A percentile compares a stretch with the other conserved stretches of the same genome.
phyloP scores from a whole-genome alignment of 306 rosid species.

The Medicago ruthenica region DNA sequence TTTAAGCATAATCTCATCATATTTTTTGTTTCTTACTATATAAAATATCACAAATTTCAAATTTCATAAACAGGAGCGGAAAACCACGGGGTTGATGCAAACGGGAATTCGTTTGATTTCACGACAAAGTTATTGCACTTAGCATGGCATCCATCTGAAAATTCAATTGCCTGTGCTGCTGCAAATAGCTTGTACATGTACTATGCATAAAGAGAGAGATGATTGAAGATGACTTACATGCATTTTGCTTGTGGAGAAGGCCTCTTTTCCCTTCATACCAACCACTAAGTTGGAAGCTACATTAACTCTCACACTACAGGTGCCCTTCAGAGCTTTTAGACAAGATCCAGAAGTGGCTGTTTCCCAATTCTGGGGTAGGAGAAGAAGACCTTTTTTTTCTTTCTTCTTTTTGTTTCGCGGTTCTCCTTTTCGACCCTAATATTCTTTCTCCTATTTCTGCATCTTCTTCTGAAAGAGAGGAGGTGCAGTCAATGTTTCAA shows the following conservation, averaged over 20 bases:
- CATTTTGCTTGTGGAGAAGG: conserved; percentile 67
- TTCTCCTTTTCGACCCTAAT: conserved; percentile 49
- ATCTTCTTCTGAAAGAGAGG: conserved; percentile 71
- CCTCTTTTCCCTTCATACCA: conserved; percentile 59
- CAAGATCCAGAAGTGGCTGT: conserved; percentile 62
- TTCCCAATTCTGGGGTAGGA: conserved; percentile 58
- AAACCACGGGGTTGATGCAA: conserved; percentile 80
- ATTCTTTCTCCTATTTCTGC: conserved; percentile 49
- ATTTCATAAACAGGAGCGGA: conserved; percentile 69
- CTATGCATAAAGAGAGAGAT: conserved; percentile 73
- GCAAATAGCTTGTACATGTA: conserved; percentile 99
- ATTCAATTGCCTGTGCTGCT: conserved; percentile 98
- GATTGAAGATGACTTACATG: conserved; percentile 48
- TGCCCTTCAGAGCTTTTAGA: conserved; percentile 59
- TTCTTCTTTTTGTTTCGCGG: background rate
- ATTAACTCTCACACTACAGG: conserved; percentile 57
- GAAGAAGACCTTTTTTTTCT: conserved; percentile 61
- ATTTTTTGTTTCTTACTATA: background rate
- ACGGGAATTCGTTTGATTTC: conserved; percentile 95
- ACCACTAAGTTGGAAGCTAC: conserved; percentile 68
- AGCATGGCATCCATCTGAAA: conserved; percentile 98
- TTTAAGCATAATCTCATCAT: background rate
- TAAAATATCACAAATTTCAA: background rate
- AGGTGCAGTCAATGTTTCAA: conserved; percentile 71
- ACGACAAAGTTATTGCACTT: conserved; percentile 96